Evolutionary conservation across 1,284 basidiomycete species (phyloP).

Genomic region (Ganoderma meredithae): DNA sequence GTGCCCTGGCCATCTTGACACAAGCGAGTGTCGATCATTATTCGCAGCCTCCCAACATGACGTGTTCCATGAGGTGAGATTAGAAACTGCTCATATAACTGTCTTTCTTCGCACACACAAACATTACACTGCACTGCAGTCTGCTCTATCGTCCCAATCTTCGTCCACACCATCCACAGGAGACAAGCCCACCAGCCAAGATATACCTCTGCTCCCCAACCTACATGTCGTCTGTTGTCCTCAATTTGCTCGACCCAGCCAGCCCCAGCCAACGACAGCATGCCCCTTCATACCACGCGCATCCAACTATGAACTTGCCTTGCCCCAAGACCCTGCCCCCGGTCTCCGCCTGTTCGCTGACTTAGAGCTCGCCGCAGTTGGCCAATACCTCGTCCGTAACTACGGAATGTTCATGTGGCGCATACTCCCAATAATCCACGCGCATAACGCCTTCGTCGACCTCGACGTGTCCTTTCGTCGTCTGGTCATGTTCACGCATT

Average conservation of each 20-base stretch:
- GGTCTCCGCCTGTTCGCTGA: not conserved
- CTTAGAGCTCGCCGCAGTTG: not conserved
- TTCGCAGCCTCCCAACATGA: not conserved
- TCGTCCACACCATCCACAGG: not conserved
- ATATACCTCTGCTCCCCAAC: not conserved
- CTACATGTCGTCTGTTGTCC: not conserved
- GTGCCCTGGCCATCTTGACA: not conserved
- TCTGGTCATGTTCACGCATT: not conserved
- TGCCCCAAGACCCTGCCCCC: not conserved
- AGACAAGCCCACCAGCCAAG: not conserved
- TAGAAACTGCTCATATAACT: not conserved
- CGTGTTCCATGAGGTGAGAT: not conserved
- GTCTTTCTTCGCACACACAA: not conserved
- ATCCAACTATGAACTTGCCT: not conserved
- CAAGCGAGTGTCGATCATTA: not conserved
- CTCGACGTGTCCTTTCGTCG: not conserved
- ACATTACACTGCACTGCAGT: not conserved
- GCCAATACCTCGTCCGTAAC: not conserved
- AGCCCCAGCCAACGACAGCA: not conserved
- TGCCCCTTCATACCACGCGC: not conserved
- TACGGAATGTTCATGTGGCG: slow-evolving; percentile 1
- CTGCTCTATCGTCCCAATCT: not conserved
- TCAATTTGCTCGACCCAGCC: not conserved
- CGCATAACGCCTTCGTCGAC: not conserved
- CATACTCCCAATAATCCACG: not conserved